Base-by-base conservation (phyloP, 2,329 filamentous ascomycete genomes). In the Sclerotinia spermophila region DNA sequence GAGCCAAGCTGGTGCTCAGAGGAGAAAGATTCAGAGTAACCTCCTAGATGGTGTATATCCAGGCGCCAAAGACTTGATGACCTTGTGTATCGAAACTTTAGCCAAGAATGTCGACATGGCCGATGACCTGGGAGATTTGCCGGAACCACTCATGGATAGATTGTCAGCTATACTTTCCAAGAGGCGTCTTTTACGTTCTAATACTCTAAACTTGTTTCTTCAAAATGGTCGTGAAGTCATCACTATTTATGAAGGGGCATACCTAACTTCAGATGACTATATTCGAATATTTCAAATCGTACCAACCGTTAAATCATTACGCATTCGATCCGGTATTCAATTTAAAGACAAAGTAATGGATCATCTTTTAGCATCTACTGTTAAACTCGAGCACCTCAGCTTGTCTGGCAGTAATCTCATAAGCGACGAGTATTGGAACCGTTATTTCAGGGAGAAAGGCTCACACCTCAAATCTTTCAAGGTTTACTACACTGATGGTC, bases 371-470 rank as follows among this genome's bases (percentile, higher is more conserved):
- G 89, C 89, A 69, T 91, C 92, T 62, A 86, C 91, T 65, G 86
- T 88, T 65, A 81, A 86, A 13, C 83, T 97, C n/a, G 86, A 89
- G 72, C 85, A 88, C 70, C 84, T 98, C 58, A 92, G 93, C 73
- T 85, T 98, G 0, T 90, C 96, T 73, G 92, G 93, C 17, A 89
- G 93, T 15, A 98, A 97, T 75, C 87, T 98, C 0, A 83, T 98
- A 24, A 89, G 90, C 15, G 89, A 96, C 72, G 83, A 86, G 5
- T 89, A 88, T 78, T 97, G 94, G 94, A 84, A 86, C 67, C 84
- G 86, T 64, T 89, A 92, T 64, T 87, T 97, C 68, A 81, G 82
- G 19, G 83, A 85, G 66, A 89, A 91, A 71, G 94, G 94, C 17
- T 76, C 82, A 13, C 80, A 85, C 33, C 84, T 97, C 19, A 86